phyloP scores from a whole-genome alignment of 2,329 filamentous ascomycete genomes.

The Knufia fluminis region DNA sequence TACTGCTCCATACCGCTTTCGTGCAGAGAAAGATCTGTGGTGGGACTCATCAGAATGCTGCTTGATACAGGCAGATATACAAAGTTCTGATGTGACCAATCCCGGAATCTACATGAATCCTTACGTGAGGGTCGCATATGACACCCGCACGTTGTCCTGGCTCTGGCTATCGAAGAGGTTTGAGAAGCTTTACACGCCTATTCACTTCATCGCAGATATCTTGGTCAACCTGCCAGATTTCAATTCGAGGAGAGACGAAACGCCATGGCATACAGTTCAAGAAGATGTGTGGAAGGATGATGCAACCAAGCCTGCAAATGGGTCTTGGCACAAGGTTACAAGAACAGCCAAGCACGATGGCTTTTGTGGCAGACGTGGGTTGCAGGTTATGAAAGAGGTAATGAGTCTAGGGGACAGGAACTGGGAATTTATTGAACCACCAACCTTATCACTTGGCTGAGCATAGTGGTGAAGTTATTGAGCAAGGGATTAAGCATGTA shows the following conservation, averaged over 20 bases:
- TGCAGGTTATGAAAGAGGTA: slow-evolving; percentile 37
- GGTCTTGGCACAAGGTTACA: slow-evolving; percentile 32
- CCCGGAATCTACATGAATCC: slow-evolving; percentile 65
- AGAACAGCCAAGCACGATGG: slow-evolving; percentile 36
- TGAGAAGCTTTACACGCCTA: slow-evolving; percentile 53
- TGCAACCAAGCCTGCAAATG: slow-evolving; percentile 23
- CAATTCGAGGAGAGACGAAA: slow-evolving; percentile 53
- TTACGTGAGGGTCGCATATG: slow-evolving; percentile 63
- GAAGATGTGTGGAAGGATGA: slow-evolving; percentile 36
- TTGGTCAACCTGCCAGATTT: slow-evolving; percentile 48
- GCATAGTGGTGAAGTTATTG: slow-evolving; percentile 17
- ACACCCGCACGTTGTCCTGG: slow-evolving; percentile 47
- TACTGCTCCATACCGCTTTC: slow-evolving; percentile 39
- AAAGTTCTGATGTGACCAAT: slow-evolving; percentile 32
- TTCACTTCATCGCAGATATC: slow-evolving; percentile 51
- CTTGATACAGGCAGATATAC: slow-evolving; percentile 44
- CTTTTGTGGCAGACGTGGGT: slow-evolving; percentile 36
- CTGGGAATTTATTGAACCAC: slow-evolving; percentile 31
- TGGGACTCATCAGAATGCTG: slow-evolving; percentile 59
- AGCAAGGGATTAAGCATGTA: background rate
- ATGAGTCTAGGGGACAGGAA: slow-evolving; percentile 35
- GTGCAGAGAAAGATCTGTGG: slow-evolving; percentile 49
- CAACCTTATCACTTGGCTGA: slow-evolving; percentile 3
- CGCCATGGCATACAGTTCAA: slow-evolving; percentile 42
- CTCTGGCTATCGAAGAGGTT: slow-evolving; percentile 53